phyloP scores from a whole-genome alignment of 2,329 filamentous ascomycete species.

The Phyllosticta citrichinensis region DNA sequence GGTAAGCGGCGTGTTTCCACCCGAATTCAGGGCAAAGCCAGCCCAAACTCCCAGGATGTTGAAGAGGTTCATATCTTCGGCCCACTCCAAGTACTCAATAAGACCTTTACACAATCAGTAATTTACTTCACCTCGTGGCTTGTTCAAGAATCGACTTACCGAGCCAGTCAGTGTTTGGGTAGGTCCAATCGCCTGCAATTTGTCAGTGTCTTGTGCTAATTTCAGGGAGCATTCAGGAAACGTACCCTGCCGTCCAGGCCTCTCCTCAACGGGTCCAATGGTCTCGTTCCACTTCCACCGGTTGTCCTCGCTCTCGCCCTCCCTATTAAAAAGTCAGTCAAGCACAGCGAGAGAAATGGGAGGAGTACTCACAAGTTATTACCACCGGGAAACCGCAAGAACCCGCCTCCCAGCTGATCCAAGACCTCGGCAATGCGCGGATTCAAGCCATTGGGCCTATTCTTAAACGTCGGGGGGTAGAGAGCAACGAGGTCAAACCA shows the following conservation, averaged over 20 bases:
- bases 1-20: constrained; percentile 36
- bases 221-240: constrained; percentile 36
- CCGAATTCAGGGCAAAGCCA: constrained; percentile 39
- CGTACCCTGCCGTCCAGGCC: constrained; percentile 45
- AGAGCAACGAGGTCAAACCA: constrained; percentile 9
- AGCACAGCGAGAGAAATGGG: neutral
- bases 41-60: constrained; percentile 48
- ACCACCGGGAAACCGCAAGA: constrained; percentile 56
- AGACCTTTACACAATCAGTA: constrained; percentile 25
- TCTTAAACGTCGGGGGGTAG: constrained; percentile 11
- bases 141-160: constrained; percentile 16
- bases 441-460: constrained; percentile 6
- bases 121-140: neutral
- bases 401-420: constrained; percentile 18
- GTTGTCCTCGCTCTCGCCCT: constrained; percentile 32
- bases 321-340: constrained; percentile 9
- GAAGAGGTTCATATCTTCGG: constrained; percentile 50
- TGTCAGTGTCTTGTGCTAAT: constrained; percentile 16
- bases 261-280: constrained; percentile 41
- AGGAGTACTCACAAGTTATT: constrained; percentile 34
- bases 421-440: constrained; percentile 5
- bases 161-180: constrained; percentile 52
- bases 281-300: constrained; percentile 42
- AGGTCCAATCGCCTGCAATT: constrained; percentile 42
- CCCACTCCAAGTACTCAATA: constrained; percentile 52